Base-by-base conservation (phyloP, 768 basidiomycete genomes). In the Mycena chlorophos region DNA sequence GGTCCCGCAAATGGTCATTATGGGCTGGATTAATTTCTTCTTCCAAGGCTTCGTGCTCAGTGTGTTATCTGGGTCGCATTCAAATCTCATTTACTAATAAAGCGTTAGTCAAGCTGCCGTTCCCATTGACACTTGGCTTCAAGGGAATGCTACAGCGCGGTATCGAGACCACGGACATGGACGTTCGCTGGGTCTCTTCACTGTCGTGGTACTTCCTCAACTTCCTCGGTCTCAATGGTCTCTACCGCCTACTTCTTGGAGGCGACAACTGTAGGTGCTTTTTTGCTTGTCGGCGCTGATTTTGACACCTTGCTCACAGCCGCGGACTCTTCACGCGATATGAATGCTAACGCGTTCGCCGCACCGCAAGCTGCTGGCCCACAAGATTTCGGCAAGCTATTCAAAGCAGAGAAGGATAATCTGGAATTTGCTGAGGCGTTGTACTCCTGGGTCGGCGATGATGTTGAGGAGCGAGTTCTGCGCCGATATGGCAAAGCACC, bases 21-120 rank as follows among this genome's bases (percentile, higher is more conserved):
- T 98, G 96, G 95, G 94, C 49, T 98, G 96, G 91, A 98, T 99
- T 74, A 98, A 94, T 71, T 94, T 95, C 72, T 99, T 99, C 85
- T 99, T 98, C 76, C 90, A 96, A 66, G 97, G 97, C 26, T 98
- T 98, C 69, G 91, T 99, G 55, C 80, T 98, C 55, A 98, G 96
- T 98, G 95, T 85, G 31, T 42, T 51, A 30, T 49, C 50, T 45
- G 39, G 20, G 25, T 38, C 48, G n/a, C n/a, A n/a, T n/a, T n/a
- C n/a, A n/a, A n/a, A 40, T 27, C 45, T 55, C 6, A 48, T 17
- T 23, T 27, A 25, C 28, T 2, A 52, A 43, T 42, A 61, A 59
- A 25, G 57, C 13, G 22, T 27, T 38, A 98, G 96, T 97, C 71
- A 95, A 94, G 68, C 78, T 99, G 0, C 97, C 97, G 3, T 99